Conservation (phyloP, 2,329 filamentous ascomycete species). For the Exophiala mesophila region DNA sequence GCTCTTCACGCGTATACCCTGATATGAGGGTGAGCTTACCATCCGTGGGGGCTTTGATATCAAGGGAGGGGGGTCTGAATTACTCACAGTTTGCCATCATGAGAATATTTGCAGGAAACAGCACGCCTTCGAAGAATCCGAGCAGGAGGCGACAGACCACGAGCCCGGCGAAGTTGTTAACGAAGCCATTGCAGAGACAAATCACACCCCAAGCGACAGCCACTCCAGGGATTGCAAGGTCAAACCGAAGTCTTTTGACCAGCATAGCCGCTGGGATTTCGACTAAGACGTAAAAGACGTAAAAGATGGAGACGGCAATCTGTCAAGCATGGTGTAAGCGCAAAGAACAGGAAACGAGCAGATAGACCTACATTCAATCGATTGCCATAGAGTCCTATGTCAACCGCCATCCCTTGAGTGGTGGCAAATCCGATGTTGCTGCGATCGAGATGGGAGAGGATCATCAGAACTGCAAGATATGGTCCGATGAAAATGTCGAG, state of each 20-base stretch:
- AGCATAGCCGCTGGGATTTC: conserved; percentile 46
- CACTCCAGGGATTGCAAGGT: conserved; percentile 37
- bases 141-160: conserved; percentile 40
- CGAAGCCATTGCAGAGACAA: conserved; percentile 46
- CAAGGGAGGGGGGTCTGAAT: conserved; percentile 37
- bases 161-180: conserved; percentile 37
- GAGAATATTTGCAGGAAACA: no score
- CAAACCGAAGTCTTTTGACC: conserved; percentile 46
- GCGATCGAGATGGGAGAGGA: conserved; percentile 78
- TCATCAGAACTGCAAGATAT: conserved; percentile 75
- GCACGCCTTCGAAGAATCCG: conserved; percentile 37
- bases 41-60: conserved; percentile 36
- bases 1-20: conserved; percentile 39
- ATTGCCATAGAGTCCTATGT: conserved; percentile 38
- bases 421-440: conserved; percentile 64
- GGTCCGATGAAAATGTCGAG: conserved; percentile 33
- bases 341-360: background rate
- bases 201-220: conserved; percentile 46
- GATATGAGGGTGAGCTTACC: conserved; percentile 39
- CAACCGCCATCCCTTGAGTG: conserved; percentile 51
- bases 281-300: conserved; percentile 48
- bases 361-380: conserved; percentile 36
- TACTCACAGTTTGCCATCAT: no score
- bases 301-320: conserved; percentile 49
- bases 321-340: no score